A percentile compares a stretch with the other conserved stretches of the same genome.
Evolutionary conservation across 176 grass and related monocot species (phyloP).

Genomic region (Chloris gayana): DNA sequence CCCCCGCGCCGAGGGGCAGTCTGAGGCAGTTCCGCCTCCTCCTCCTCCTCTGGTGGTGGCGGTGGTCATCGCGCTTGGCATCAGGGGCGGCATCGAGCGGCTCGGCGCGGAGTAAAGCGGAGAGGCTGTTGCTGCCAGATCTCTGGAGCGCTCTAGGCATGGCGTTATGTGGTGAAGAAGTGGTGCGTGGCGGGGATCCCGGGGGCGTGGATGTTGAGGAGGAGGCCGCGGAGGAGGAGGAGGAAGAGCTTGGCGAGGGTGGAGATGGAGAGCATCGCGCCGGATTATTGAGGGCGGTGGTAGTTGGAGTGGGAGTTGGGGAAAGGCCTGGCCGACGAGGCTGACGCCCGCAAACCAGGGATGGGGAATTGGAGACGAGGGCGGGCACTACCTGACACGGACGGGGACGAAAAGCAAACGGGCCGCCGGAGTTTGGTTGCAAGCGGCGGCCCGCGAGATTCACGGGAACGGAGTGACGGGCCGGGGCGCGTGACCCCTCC

Average conservation of each 20-base stretch:
- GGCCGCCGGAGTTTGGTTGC: too few species aligned
- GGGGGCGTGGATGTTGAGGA: constrained; percentile 33
- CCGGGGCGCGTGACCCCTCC: too few species aligned
- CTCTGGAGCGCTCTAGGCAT: constrained; percentile 43
- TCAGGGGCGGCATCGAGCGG: neutral
- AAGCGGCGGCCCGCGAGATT: too few species aligned
- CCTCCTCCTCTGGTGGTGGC: too few species aligned
- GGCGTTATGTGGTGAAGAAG: constrained; percentile 40
- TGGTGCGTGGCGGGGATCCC: neutral
- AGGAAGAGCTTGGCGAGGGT: constrained; percentile 41
- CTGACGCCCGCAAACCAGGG: neutral
- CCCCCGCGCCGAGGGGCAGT: constrained; percentile 59
- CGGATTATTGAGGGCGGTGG: neutral
- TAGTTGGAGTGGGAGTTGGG: constrained; percentile 39
- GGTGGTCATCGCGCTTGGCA: neutral
- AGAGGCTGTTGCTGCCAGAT: constrained; percentile 67
- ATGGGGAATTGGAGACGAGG: too few species aligned
- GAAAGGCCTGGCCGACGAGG: constrained; percentile 31
- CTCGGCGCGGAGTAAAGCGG: constrained; percentile 55
- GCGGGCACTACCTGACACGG: too few species aligned
- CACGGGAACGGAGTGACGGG: too few species aligned
- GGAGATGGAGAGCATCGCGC: constrained; percentile 50
- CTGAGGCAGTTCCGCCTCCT: constrained; percentile 49
- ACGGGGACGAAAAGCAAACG: neutral
- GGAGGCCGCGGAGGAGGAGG: constrained; percentile 41